A percentile compares a stretch with the other conserved stretches of the same genome.
phyloP scores from a whole-genome alignment of 176 grass and related monocot genomes.

The Alloteropsis semialata region DNA sequence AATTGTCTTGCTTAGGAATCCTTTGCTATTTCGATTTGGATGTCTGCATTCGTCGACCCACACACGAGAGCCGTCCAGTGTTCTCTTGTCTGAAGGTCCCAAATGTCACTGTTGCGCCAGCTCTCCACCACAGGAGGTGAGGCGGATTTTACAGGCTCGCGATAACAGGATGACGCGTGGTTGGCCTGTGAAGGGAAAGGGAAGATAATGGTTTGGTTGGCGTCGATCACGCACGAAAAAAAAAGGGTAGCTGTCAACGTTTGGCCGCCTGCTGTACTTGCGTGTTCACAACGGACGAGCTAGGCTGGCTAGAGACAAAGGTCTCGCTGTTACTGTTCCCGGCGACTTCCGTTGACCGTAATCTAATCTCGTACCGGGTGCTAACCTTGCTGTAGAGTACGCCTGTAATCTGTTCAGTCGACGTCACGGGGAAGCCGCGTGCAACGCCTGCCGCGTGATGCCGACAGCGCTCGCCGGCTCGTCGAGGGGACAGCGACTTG shows the following conservation, averaged over 20 bases:
- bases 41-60: not conserved
- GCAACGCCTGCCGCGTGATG: not conserved
- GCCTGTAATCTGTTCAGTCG: not conserved
- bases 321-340: not conserved
- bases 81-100: not conserved
- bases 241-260: not conserved
- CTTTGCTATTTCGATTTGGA: not conserved
- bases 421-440: not conserved
- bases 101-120: not conserved
- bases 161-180: not conserved
- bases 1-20: not conserved
- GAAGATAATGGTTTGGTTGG: not conserved
- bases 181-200: not conserved
- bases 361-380: not conserved
- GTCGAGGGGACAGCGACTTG: not conserved
- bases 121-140: no score
- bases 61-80: no score
- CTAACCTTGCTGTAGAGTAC: not conserved
- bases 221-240: not conserved
- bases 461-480: not conserved
- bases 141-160: not conserved
- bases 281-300: not conserved
- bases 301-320: not conserved
- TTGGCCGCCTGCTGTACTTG: not conserved
- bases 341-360: not conserved